Percentiles rank a stretch among this genome's conserved stretches.
Conservation (phyloP, 345 rosid species). For the Physaria fendleri region DNA sequence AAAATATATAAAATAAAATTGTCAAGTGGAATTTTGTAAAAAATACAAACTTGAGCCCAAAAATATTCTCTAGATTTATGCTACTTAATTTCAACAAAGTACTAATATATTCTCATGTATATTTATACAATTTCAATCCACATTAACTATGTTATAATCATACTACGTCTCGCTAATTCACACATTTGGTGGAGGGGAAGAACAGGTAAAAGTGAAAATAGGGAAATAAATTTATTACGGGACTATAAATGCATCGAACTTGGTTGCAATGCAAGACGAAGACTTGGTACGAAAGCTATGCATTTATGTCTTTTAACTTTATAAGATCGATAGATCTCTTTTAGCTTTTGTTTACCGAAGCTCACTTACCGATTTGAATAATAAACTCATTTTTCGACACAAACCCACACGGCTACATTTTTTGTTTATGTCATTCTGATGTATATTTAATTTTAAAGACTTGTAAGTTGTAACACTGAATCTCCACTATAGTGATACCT, state of each 20-base stretch:
- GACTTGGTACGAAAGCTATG: slow-evolving; percentile 20
- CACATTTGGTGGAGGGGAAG: no score
- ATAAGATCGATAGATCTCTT: not conserved
- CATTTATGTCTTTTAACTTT: slow-evolving; percentile 16
- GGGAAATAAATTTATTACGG: no score
- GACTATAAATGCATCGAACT: slow-evolving; percentile 8
- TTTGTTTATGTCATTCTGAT: not conserved
- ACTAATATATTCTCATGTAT: no score
- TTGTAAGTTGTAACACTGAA: not conserved
- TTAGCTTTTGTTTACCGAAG: slow-evolving; percentile 4
- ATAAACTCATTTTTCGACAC: not conserved
- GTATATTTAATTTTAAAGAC: not conserved
- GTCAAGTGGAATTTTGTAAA: no score
- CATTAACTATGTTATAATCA: no score
- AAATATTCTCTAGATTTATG: no score
- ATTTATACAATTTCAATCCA: no score
- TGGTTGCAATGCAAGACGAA: not conserved
- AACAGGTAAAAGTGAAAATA: no score
- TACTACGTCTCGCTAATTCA: no score
- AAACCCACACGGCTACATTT: slow-evolving; percentile 1
- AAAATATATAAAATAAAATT: no score
- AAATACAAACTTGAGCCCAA: no score
- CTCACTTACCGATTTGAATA: slow-evolving; percentile 10
- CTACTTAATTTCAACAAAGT: no score
- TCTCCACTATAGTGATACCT: not conserved